A percentile compares a stretch with the other conserved stretches of the same genome.
Evolutionary conservation across 1,284 basidiomycete species (phyloP).

Genomic region (Wolfiporia cocos): DNA sequence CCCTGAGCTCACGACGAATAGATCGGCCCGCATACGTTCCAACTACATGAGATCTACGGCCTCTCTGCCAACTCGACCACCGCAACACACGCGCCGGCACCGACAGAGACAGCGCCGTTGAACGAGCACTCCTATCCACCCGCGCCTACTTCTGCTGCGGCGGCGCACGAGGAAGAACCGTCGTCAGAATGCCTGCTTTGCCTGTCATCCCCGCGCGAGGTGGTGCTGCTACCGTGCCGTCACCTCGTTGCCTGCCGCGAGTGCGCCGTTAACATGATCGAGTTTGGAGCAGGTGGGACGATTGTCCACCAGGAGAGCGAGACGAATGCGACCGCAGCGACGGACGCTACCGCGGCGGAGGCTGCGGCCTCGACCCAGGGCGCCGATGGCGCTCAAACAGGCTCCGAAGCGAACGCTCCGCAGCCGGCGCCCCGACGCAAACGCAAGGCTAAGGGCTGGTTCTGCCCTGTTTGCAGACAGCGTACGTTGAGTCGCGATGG

Average conservation of each 20-base stretch:
- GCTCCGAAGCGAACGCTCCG: conserved; percentile 8
- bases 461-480: conserved; percentile 90
- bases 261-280: conserved; percentile 91
- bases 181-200: conserved; percentile 87
- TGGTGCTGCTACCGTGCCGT: conserved; percentile 83
- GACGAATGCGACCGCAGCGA: conserved; percentile 13
- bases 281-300: conserved; percentile 86
- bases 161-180: conserved; percentile 58
- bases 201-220: conserved; percentile 79
- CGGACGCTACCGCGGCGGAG: conserved; percentile 11
- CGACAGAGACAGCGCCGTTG: conserved; percentile 26
- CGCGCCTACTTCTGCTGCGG: conserved; percentile 39
- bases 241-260: conserved; percentile 91
- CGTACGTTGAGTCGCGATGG: conserved; percentile 39
- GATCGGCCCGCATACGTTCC: conserved; percentile 88
- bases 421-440: conserved; percentile 47
- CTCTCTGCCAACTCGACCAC: conserved; percentile 57
- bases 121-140: conserved; percentile 19
- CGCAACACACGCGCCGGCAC: conserved; percentile 30
- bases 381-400: conserved; percentile 14
- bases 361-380: conserved; percentile 12
- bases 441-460: conserved; percentile 91
- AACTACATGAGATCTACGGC: conserved; percentile 89
- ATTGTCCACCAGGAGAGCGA: conserved; percentile 57
- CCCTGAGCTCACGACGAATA: conserved; percentile 26